A percentile compares a stretch with the other conserved stretches of the same genome.
These are phyloP conservation scores for Hysterangium stoloniferum DNA, from an alignment of 768 basidiomycete species.

Conservation along the genomic window DNA sequence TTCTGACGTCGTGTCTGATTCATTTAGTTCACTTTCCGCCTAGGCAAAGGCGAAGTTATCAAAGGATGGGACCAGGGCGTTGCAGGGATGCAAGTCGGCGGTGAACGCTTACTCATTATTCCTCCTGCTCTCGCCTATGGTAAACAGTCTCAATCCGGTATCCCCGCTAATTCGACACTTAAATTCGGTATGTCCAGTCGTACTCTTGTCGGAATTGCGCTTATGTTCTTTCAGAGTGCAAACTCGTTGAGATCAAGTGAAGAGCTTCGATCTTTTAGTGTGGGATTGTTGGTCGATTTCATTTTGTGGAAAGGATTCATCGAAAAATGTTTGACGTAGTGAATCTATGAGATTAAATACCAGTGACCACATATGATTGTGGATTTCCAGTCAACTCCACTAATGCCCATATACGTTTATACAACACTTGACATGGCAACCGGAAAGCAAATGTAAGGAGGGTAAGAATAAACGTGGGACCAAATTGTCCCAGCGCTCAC, in stretches of 20 bases:
- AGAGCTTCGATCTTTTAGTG: neutral
- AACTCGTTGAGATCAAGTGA: conserved; percentile 59
- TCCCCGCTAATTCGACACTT: conserved; percentile 77
- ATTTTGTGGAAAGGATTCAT: no score
- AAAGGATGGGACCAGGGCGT: conserved; percentile 94
- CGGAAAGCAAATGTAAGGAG: no score
- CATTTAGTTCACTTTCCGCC: conserved; percentile 59
- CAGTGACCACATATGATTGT: no score
- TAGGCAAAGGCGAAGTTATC: conserved; percentile 89
- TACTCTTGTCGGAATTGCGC: conserved; percentile 1
- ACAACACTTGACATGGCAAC: no score
- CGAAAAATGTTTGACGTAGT: no score
- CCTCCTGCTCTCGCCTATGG: conserved; percentile 72
- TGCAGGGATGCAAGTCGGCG: conserved; percentile 85
- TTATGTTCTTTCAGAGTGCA: conserved; percentile 46
- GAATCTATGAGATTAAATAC: no score
- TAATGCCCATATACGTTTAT: no score
- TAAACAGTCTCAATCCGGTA: conserved; percentile 44
- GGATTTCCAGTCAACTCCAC: no score
- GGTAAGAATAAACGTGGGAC: no score
- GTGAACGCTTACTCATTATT: conserved; percentile 75
- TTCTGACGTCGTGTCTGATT: no score
- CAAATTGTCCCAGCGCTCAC: no score
- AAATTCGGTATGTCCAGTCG: conserved; percentile 55
- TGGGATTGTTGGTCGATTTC: no score